phyloP scores from a whole-genome alignment of 495 filamentous ascomycete genomes.

The Gamarada debralockiae region DNA sequence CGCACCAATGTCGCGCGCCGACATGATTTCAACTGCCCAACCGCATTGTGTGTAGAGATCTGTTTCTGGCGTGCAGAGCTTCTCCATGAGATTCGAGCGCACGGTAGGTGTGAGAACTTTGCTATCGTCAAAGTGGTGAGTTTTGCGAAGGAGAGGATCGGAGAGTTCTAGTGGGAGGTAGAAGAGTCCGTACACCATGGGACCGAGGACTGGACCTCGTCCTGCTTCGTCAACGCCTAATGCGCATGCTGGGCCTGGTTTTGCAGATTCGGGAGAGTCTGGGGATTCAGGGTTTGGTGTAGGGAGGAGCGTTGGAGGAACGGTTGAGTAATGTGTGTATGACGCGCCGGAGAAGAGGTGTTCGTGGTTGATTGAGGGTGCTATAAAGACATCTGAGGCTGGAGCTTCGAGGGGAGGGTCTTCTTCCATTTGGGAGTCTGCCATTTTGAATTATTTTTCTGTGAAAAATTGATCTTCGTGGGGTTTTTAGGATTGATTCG shows the following conservation, averaged over 20 bases:
- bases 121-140: constrained; percentile 87
- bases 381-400: constrained; percentile 59
- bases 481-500: too few species aligned
- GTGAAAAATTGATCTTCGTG: too few species aligned
- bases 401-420: constrained; percentile 50
- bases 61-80: constrained; percentile 61
- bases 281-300: constrained; percentile 38
- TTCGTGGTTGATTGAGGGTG: constrained; percentile 66
- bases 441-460: constrained; percentile 29
- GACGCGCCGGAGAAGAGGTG: constrained; percentile 66
- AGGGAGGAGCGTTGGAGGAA: constrained; percentile 51
- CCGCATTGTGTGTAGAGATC: constrained; percentile 69
- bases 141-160: constrained; percentile 63
- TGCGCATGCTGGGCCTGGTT: constrained; percentile 50
- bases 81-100: constrained; percentile 70
- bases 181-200: constrained; percentile 94
- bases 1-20: constrained; percentile 76
- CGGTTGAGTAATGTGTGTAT: constrained; percentile 79
- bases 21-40: constrained; percentile 77
- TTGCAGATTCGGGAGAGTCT: constrained; percentile 28
- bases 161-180: constrained; percentile 71
- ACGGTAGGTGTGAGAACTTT: constrained; percentile 76
- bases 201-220: constrained; percentile 88
- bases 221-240: constrained; percentile 96
- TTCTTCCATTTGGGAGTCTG: constrained; percentile 36